These are phyloP conservation scores for Pezicula rhizophila DNA, from an alignment of 2,329 filamentous ascomycete species.

Conservation along the genomic window DNA sequence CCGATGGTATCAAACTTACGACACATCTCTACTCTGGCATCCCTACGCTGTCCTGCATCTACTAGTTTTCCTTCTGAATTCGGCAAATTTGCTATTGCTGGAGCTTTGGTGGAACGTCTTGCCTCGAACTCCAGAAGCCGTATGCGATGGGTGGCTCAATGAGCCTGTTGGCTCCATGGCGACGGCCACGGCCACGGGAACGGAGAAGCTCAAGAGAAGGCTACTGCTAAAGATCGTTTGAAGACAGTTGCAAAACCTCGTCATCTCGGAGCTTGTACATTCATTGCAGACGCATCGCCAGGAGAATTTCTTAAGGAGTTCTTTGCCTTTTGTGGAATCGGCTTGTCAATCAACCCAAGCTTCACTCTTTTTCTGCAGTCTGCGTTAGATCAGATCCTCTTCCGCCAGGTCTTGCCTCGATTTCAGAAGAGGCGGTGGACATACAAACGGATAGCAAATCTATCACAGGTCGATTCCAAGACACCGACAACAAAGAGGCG, in stretches of 20 bases:
- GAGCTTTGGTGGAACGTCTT: conserved; percentile 21
- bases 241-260: conserved; percentile 7
- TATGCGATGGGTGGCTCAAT: conserved; percentile 19
- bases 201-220: conserved; percentile 23
- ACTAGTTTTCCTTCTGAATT: conserved; percentile 17
- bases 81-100: conserved; percentile 17
- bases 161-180: conserved; percentile 17
- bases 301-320: not conserved
- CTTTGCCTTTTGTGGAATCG: not conserved
- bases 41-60: conserved; percentile 20
- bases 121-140: conserved; percentile 23
- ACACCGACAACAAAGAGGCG: conserved; percentile 42
- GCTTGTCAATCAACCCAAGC: not conserved
- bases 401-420: conserved; percentile 35
- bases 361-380: not conserved
- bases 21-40: conserved; percentile 16
- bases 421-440: conserved; percentile 41
- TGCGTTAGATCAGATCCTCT: not conserved
- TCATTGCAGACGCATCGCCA: not conserved
- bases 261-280: conserved; percentile 9
- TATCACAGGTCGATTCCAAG: conserved; percentile 38
- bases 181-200: conserved; percentile 25
- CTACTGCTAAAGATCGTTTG: conserved; percentile 21
- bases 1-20: conserved; percentile 26
- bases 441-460: conserved; percentile 39